phyloP scores from a whole-genome alignment of 257 asterid genomes.

The Penstemon eatonii region DNA sequence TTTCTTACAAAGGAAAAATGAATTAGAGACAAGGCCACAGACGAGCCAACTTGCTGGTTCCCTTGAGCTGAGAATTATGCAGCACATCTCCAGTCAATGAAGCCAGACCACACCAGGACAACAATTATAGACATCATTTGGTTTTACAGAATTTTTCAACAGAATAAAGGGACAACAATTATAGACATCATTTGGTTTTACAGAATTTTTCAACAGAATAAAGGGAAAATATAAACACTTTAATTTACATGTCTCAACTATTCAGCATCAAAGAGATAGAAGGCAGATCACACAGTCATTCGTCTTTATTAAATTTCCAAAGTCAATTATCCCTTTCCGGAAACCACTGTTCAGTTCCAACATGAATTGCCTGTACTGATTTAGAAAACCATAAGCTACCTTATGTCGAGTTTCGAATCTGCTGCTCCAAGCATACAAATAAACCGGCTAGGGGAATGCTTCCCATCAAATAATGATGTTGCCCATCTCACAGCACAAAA shows the following conservation, averaged over 20 bases:
- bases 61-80: slow-evolving; percentile 8
- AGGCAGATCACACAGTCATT: slow-evolving; percentile 17
- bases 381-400: slow-evolving; percentile 47
- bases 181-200: slow-evolving; percentile 18
- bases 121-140: slow-evolving; percentile 8
- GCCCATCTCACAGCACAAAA: slow-evolving; percentile 99
- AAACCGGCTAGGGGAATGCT: slow-evolving; percentile 94
- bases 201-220: neutral
- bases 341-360: neutral
- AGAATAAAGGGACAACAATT: neutral
- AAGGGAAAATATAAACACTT: slow-evolving; percentile 5
- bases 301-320: neutral
- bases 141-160: slow-evolving; percentile 8
- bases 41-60: slow-evolving; percentile 5
- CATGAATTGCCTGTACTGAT: slow-evolving; percentile 23
- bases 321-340: neutral
- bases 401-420: slow-evolving; percentile 87
- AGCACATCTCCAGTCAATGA: slow-evolving; percentile 2
- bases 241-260: slow-evolving; percentile 7
- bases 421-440: slow-evolving; percentile 95
- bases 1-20: slow-evolving; percentile 17
- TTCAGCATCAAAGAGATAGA: slow-evolving; percentile 25
- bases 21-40: slow-evolving; percentile 3
- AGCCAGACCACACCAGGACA: neutral
- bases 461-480: slow-evolving; percentile 71